phyloP scores from a whole-genome alignment of 768 basidiomycete genomes.

The Lactifluus hygrophoroides region DNA sequence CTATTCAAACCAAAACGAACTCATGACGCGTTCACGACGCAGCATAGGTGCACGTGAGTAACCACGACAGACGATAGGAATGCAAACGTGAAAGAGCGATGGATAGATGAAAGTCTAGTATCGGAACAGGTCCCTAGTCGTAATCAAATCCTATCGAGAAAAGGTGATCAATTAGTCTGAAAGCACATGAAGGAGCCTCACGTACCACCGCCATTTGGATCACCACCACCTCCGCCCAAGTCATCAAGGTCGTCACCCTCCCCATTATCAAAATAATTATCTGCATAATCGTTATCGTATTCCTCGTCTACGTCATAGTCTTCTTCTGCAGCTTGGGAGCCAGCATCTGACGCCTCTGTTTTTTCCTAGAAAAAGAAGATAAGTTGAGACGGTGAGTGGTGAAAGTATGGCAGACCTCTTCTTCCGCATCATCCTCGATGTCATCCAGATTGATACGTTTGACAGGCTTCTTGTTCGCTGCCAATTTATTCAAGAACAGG shows the following conservation, averaged over 20 bases:
- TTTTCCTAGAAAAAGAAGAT: constrained; percentile 41
- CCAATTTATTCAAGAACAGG: not conserved
- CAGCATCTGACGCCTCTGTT: constrained; percentile 59
- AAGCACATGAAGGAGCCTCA: not conserved
- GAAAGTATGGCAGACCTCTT: not conserved
- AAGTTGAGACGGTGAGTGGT: not conserved
- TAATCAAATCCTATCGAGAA: constrained; percentile 22
- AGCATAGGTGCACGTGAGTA: not conserved
- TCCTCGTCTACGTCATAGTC: constrained; percentile 88
- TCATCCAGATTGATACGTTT: constrained; percentile 19
- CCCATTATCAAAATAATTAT: constrained; percentile 88
- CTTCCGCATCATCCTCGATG: constrained; percentile 14
- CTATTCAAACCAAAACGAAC: not conserved
- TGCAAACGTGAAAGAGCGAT: not conserved
- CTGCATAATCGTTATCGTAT: constrained; percentile 86
- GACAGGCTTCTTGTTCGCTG: constrained; percentile 7
- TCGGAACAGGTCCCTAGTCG: constrained; percentile 15
- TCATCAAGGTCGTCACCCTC: constrained; percentile 77
- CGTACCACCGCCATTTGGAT: constrained; percentile 51
- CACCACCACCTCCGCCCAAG: constrained; percentile 58
- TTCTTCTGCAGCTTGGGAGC: constrained; percentile 54
- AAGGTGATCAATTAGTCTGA: not conserved
- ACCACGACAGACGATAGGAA: constrained; percentile 1
- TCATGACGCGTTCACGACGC: not conserved
- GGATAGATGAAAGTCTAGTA: not conserved